These are phyloP conservation scores for Neostapfia colusana DNA, from an alignment of 176 grass and related monocot genomes.

Conservation along the genomic window DNA sequence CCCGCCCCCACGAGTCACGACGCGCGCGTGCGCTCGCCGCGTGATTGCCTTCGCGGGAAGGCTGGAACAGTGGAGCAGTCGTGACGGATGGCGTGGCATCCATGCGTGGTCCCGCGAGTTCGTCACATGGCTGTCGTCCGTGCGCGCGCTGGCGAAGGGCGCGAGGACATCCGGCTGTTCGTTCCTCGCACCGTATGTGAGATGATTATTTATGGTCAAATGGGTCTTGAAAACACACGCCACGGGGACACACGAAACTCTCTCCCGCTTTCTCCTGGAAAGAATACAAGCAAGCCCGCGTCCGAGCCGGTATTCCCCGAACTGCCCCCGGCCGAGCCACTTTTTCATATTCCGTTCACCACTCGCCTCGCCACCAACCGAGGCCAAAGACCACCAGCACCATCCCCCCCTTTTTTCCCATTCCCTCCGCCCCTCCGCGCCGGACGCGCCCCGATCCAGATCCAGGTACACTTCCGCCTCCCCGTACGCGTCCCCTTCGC, in stretches of 20 bases:
- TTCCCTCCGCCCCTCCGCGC: conserved; percentile 18
- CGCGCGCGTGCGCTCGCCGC: neutral
- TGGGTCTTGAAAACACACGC: neutral
- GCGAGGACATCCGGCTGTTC: neutral
- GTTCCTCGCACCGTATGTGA: too few species aligned
- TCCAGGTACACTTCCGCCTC: conserved; percentile 15
- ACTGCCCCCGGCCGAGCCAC: neutral
- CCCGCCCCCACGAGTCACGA: neutral
- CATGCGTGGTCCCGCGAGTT: neutral
- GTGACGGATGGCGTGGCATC: too few species aligned
- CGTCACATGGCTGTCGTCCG: neutral
- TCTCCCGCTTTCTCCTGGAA: neutral
- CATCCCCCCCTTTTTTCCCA: neutral
- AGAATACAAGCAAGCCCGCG: neutral
- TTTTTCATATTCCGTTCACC: conserved; percentile 10
- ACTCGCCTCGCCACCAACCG: neutral
- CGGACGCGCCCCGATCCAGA: conserved; percentile 37
- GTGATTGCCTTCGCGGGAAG: neutral
- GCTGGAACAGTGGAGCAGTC: neutral
- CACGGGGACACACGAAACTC: neutral
- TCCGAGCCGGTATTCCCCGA: neutral
- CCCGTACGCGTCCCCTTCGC: neutral
- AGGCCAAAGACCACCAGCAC: conserved; percentile 4
- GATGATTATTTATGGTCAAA: neutral
- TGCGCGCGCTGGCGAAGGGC: neutral